These are phyloP conservation scores for Coemansia sp. DNA, from an alignment of 192 early-diverging fungal genomes.

Conservation along the genomic window DNA sequence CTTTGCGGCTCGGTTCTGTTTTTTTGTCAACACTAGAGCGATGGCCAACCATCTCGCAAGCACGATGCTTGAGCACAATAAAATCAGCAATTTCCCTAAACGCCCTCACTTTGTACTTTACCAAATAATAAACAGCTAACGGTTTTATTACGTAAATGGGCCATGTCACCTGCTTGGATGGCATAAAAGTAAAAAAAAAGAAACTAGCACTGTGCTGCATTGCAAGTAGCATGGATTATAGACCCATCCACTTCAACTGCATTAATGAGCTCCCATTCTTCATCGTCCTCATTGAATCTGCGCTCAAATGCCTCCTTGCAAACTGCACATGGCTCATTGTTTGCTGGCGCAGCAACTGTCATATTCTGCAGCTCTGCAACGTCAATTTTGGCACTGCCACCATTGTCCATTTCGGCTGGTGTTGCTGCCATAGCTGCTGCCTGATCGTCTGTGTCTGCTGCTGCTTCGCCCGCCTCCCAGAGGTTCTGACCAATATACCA, in stretches of 20 bases:
- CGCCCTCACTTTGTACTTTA: too few relatives aligned
- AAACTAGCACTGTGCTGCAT: conserved; percentile 7
- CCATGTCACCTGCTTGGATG: background rate
- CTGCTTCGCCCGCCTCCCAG: conserved; percentile 42
- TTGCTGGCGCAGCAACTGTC: conserved; percentile 52
- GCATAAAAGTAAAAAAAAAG: background rate
- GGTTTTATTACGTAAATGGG: conserved; percentile 3
- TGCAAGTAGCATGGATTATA: conserved; percentile 51
- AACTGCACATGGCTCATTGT: conserved; percentile 65
- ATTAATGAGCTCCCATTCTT: conserved; percentile 74
- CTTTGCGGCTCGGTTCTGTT: too few relatives aligned
- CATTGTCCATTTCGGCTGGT: conserved; percentile 19
- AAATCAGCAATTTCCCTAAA: too few relatives aligned
- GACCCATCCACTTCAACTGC: conserved; percentile 60
- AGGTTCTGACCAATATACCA: conserved; percentile 75
- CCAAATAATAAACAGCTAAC: background rate
- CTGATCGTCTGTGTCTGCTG: conserved; percentile 9
- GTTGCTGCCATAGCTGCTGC: conserved; percentile 18
- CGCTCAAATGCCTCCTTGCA: conserved; percentile 76
- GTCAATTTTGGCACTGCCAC: conserved; percentile 14
- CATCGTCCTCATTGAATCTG: conserved; percentile 73
- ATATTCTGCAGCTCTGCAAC: conserved; percentile 32
- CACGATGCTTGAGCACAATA: too few relatives aligned
- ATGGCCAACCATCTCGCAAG: too few relatives aligned
- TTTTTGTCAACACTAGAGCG: too few relatives aligned